Conservation (phyloP, 73 alveolate species). For the Stentor roeselii region DNA sequence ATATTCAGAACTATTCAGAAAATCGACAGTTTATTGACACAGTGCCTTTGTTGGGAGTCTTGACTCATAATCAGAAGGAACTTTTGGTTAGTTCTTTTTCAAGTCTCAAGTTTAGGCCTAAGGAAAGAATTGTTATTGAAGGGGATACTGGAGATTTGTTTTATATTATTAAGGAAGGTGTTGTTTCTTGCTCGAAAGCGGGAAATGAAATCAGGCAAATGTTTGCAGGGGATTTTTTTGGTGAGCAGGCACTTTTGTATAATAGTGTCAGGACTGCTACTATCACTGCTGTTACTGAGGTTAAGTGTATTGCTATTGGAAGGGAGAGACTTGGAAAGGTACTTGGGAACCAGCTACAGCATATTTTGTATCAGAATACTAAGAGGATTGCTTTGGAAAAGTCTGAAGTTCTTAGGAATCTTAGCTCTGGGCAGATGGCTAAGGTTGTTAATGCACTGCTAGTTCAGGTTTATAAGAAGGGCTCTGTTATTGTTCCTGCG, state of each 20-base stretch:
- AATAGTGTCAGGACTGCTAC: slow-evolving; percentile 52
- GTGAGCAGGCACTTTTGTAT: slow-evolving; percentile 39
- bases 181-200: slow-evolving; percentile 48
- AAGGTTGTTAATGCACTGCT: not conserved
- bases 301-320: not conserved
- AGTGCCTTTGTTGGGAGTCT: slow-evolving; percentile 25
- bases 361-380: not conserved
- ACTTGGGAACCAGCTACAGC: slow-evolving; percentile 14
- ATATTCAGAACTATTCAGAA: slow-evolving; percentile 31
- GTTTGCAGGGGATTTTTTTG: slow-evolving; percentile 50
- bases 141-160: slow-evolving; percentile 80
- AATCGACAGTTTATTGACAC: slow-evolving; percentile 37
- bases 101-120: slow-evolving; percentile 23
- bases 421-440: not conserved
- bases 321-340: not conserved
- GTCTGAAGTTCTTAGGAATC: not conserved
- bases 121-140: slow-evolving; percentile 55
- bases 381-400: not conserved
- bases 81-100: not conserved
- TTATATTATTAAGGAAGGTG: slow-evolving; percentile 67
- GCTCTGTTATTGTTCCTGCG: not conserved
- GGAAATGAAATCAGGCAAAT: slow-evolving; percentile 45
- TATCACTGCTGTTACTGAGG: slow-evolving; percentile 34
- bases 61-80: slow-evolving; percentile 1
- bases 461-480: not conserved